Base-by-base conservation (phyloP, 2,329 filamentous ascomycete species). In the Penicillium frequentans region DNA sequence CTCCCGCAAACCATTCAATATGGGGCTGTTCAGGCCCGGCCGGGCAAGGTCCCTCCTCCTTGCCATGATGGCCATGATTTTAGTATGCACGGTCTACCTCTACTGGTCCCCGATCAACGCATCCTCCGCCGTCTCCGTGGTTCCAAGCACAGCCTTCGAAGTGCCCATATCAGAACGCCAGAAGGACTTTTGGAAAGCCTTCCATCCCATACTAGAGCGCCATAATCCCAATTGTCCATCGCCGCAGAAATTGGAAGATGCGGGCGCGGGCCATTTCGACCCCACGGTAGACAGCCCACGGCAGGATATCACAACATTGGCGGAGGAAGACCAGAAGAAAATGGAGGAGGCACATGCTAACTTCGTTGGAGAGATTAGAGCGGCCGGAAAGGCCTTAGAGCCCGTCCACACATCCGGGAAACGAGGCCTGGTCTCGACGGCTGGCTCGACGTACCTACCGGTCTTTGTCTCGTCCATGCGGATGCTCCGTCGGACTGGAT, bases 401-500 rank as follows among this genome's bases (percentile, higher is more conserved):
- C 65, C 68, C 44, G 71, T 65, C 37, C 77, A 64, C 69, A 75
- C 63, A 60, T 68, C 71, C 1, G 72, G 73, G 13, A 76, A 76
- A 6, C 73, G 75, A 3, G 82, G 82, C 3, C 73, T 84, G 33
- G 81, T 84, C 39, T 81, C 81, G 23, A 81, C 80, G 2, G 80
- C 80, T 3, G 78, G 80, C 10, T 71, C 75, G 0, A 66, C 70
- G 11, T 81, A 82, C 63, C 73, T 84, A 47, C 80, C 81, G 1
- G 75, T 81, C 9, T 79, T 81, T 49, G 62, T 84, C 19, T 77
- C 79, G 3, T 79, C 81, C 3, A 68, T 84, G 21, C 76, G 80
- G 11, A 82, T 84, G 77, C 73, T 84, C 24, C 79, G 82, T 13
- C 77, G 77, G 44, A 75, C 76, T 8, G 82, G 81, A 23, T 82